Evolutionary conservation across 1,284 basidiomycete species (phyloP).

Genomic region (Leccinum huronense): DNA sequence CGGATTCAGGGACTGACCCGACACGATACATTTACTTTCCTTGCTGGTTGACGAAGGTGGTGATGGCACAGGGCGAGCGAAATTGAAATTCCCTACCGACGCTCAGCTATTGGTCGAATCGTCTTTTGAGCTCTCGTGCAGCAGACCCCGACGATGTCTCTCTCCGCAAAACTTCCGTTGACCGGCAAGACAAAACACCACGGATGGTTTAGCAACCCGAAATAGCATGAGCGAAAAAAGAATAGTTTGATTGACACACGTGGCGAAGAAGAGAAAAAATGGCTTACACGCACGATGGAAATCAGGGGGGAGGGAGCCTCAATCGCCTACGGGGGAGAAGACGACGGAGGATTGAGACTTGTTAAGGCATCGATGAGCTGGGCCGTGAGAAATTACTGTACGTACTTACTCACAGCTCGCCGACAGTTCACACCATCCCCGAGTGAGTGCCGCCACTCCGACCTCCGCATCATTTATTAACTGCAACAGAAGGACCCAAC

Average conservation of each 20-base stretch:
- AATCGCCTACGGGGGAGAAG: too few species aligned
- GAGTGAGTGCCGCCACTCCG: slow-evolving; percentile 43
- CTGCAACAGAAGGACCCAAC: slow-evolving; percentile 39
- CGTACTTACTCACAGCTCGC: too few species aligned
- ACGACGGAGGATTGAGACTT: too few species aligned
- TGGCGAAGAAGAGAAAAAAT: slow-evolving; percentile 5
- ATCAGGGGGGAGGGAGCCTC: too few species aligned
- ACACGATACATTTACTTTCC: slow-evolving; percentile 72
- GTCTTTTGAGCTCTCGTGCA: slow-evolving; percentile 69
- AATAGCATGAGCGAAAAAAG: background rate
- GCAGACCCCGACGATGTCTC: slow-evolving; percentile 73
- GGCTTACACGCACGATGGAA: background rate
- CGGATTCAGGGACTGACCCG: slow-evolving; percentile 49
- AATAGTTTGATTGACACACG: background rate
- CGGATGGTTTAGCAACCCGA: slow-evolving; percentile 7
- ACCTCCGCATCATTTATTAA: slow-evolving; percentile 7
- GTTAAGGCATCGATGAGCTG: too few species aligned
- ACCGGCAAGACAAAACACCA: slow-evolving; percentile 35
- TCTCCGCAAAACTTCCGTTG: slow-evolving; percentile 59
- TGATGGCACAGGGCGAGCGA: slow-evolving; percentile 77
- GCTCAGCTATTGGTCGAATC: slow-evolving; percentile 65
- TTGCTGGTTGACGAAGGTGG: slow-evolving; percentile 73
- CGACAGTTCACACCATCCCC: slow-evolving; percentile 52
- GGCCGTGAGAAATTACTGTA: too few species aligned
- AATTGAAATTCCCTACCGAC: slow-evolving; percentile 53